Base-by-base conservation (phyloP, 192 early-diverging fungal genomes). In the Entomortierella parvispora region DNA sequence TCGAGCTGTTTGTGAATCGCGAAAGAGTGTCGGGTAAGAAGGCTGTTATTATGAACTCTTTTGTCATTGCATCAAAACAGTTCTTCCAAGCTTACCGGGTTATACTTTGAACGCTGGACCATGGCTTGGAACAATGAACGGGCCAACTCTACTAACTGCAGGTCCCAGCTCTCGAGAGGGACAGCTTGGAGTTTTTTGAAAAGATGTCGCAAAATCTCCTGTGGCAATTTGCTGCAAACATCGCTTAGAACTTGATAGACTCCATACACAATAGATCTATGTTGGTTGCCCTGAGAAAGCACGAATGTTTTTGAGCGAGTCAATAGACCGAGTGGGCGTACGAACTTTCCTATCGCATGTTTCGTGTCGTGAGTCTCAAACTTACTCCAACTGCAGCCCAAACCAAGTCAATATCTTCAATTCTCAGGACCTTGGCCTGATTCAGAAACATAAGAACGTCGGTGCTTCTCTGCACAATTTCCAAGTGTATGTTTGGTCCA, bases 401-500 rank as follows among this genome's bases (percentile, higher is more conserved):
- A 17, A 84, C 76, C 29, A 81, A 59, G 44, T 82, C 83, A 12
- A 84, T 43, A 20, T 84, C 83, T 18, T 49, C 58, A 7, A 69
- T 49, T 25, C 69, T 79, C 17, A 84, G 53, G 23, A 71, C 61
- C 31, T 65, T 62, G 29, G 80, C 69, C 37, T 84, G 69, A 29
- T 76, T 72, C 34, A 84, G 33, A 43, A 84, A 84, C n/a, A 54
- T 64, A 42, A 84, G 54, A 45, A 84, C 64, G 44, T 84, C 80
- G 31, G 80, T 81, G 34, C 71, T 81, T 29, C 83, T 51, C 23
- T 84, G 83, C 22, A 84, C 80, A 37, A 84, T 79, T 47, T 84
- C 83, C 42, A 84, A 49, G 56, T 84, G 83, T 18, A 84, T 82
- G 48, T 84, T 84, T 0, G 80, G 65, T 28, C 83, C 83, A 68